Evolutionary conservation across 176 grass and related monocot species (phyloP), one percentile per base, ranked within the genome.

Genomic region (Echinochloa phyllopogon): DNA sequence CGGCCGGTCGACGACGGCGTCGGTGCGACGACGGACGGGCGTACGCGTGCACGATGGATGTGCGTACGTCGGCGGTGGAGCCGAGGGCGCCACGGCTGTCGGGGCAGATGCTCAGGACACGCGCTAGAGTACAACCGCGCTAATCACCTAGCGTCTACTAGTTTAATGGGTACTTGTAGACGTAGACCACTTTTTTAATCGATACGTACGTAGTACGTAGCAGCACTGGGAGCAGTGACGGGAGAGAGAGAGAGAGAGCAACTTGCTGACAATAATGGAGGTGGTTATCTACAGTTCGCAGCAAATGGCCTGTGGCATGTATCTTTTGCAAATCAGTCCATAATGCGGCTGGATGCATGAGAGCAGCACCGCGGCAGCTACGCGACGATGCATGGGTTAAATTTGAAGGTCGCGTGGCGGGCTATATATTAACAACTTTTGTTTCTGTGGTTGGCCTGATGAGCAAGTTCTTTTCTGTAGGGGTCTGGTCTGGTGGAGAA

Each of bases 101-200:
- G 79, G 79, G 39, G 39, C 27, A 87, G 72, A 87, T 87, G 86
- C 86, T 49, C 27, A 50, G 41, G 63, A 87, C 86, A 62, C 45
- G 51, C 70, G 79, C 79, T 87, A 82, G 79, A 40, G 25, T 82
- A 87, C 86, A 87, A 82, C 52, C 51, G 14, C 24, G 49, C 20
- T 27, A 79, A 21, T 18, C 52, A 79, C 75, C 53, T 79, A 58
- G 78, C 48, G 44, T 69, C 8, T 29, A 4, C n/a, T 87, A 76
- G 49, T 76, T 67, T 76, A 82, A 82, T 27, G 40, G 50, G 50
- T 69, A 87, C 78, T 50, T 60, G 50, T 68, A 65, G 9, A 75
- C 62, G 71, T 76, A 76, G 71, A 64, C 42, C 57, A 65, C 47
- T 38, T 74, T 66, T 73, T 65, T 45, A 74, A 56, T 75, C 33